Base-by-base conservation (phyloP, 2,329 filamentous ascomycete genomes). In the Chaetomium strumarium region DNA sequence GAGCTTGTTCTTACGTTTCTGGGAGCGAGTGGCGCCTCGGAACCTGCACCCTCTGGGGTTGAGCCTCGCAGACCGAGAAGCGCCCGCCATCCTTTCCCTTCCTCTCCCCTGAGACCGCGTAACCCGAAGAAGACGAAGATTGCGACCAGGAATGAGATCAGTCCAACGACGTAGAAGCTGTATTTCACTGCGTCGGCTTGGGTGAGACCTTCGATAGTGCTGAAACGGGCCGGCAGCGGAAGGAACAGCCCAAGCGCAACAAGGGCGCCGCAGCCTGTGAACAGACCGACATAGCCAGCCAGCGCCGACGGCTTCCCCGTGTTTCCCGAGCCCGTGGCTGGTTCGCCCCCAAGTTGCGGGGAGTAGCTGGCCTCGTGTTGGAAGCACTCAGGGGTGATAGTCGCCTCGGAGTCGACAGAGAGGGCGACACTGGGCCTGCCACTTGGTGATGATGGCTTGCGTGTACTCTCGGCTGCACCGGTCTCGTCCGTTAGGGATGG, bases 211-310 rank as follows among this genome's bases (percentile, higher is more conserved):
- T 83, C 75, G 29, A 84, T 75, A 63, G 85, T 81, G 24, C 77
- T 77, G 64, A 97, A 95, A 33, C 79, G 79, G 2, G 90, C 86
- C 0, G 93, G 93, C 16, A 99, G 78, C 6, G 92, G 93, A 13
- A 99, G 76, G 65, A 99, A 97, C 33, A 93, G 64, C 0, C 76
- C 70, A 30, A 99, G 74, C 11, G 93, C 90, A 5, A 99, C 77
- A 5, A 99, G 77, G 13, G 93, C 93, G 55, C 93, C 93, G 62
- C 88, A 89, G 20, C 93, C 93, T 8, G 93, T 96, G 66, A 95
- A 95, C 53, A 96, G 75, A 5, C 93, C 93, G 5, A 99, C 93
- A 46, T 91, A 83, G 0, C 93, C 93, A 14, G 93, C 92, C 24
- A 99, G 78, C 16, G 75, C 74, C 1, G 78, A 76, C 1, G 80